Conservation (phyloP, 805 yeast genomes). For the Pichia scutulata region DNA sequence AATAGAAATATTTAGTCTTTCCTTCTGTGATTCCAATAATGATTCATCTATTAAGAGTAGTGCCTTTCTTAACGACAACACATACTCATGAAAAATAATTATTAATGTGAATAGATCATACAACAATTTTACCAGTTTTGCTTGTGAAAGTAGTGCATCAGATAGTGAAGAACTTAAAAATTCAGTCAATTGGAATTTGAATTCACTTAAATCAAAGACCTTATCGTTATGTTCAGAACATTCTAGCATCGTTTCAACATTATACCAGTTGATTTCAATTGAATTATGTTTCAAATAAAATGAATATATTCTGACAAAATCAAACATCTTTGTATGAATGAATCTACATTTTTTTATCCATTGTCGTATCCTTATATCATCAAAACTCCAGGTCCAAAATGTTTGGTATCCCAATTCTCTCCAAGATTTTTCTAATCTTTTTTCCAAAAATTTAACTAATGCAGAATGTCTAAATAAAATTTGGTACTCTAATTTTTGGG, state of each 20-base stretch:
- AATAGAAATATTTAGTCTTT: conserved; percentile 30
- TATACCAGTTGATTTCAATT: conserved; percentile 46
- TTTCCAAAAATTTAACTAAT: conserved; percentile 54
- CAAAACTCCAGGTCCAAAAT: conserved; percentile 57
- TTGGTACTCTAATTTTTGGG: conserved; percentile 71
- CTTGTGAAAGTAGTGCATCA: conserved; percentile 60
- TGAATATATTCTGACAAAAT: conserved; percentile 46
- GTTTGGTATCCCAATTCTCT: conserved; percentile 51
- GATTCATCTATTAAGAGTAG: conserved; percentile 42
- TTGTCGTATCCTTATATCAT: conserved; percentile 35
- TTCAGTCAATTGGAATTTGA: conserved; percentile 41
- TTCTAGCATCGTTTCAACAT: conserved; percentile 26
- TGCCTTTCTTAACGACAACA: conserved; percentile 46
- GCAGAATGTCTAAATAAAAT: conserved; percentile 65
- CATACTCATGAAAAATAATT: conserved; percentile 40
- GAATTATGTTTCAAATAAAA: conserved; percentile 52
- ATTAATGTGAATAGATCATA: conserved; percentile 40
- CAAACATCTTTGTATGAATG: conserved; percentile 50
- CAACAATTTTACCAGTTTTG: conserved; percentile 40
- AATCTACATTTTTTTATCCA: conserved; percentile 51
- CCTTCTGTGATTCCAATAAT: conserved; percentile 34
- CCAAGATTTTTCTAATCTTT: conserved; percentile 62
- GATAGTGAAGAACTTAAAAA: conserved; percentile 57
- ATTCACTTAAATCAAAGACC: conserved; percentile 30
- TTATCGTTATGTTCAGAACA: conserved; percentile 10